Conservation (phyloP, 306 rosid species). For the Cucurbita moschata region DNA sequence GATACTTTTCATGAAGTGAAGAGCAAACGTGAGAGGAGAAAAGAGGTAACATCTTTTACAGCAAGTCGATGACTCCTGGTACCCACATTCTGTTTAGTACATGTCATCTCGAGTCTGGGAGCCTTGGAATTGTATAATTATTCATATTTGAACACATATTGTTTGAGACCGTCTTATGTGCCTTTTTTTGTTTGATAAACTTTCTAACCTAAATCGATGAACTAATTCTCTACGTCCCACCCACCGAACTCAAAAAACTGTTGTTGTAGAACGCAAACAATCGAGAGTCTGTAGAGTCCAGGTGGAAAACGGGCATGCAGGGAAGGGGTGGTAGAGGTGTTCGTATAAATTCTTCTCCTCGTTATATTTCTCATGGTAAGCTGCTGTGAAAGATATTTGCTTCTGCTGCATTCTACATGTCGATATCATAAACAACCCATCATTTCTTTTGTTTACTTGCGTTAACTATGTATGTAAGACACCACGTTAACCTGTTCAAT, state of each 20-base stretch:
- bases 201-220: background rate
- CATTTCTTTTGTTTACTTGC: background rate
- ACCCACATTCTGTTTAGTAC: background rate
- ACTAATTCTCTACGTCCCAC: background rate
- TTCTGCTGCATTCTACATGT: background rate
- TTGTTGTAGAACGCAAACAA: slow-evolving; percentile 56
- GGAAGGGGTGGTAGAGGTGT: slow-evolving; percentile 76
- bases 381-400: background rate
- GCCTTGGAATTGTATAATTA: background rate
- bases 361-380: slow-evolving; percentile 51
- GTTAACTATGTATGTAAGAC: background rate
- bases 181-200: background rate
- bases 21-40: slow-evolving; percentile 70
- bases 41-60: slow-evolving; percentile 52
- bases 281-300: slow-evolving; percentile 60
- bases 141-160: background rate
- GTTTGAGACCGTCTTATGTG: background rate
- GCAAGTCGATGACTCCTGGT: background rate
- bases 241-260: background rate
- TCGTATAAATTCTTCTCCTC: slow-evolving; percentile 50
- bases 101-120: background rate
- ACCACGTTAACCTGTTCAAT: background rate
- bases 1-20: slow-evolving; percentile 89
- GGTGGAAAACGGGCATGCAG: slow-evolving; percentile 60
- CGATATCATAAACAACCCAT: background rate